Percentiles rank a stretch among this genome's conserved stretches.
phyloP scores from a whole-genome alignment of 805 yeast species.

The Saturnispora zaruensis region DNA sequence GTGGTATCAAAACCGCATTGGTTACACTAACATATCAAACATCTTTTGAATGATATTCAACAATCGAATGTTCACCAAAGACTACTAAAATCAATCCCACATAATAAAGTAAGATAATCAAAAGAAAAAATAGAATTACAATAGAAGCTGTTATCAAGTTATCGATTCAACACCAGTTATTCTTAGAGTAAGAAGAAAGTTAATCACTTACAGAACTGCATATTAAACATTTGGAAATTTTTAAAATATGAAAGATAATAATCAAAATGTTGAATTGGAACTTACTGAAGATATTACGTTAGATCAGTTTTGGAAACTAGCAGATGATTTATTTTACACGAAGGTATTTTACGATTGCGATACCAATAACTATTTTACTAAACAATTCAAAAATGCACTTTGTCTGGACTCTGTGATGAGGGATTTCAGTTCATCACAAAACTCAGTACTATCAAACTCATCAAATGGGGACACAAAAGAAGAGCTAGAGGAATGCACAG shows the following conservation, averaged over 20 bases:
- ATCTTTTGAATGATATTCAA: not conserved
- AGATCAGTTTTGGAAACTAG: constrained; percentile 27
- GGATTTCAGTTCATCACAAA: constrained; percentile 5
- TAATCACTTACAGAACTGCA: no score
- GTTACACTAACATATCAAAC: not conserved
- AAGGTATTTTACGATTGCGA: constrained; percentile 22
- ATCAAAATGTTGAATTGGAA: constrained; percentile 1
- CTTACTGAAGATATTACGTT: constrained; percentile 17
- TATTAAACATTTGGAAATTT: no score
- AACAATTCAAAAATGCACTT: constrained; percentile 10
- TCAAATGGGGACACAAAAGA: constrained; percentile 5
- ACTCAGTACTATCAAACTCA: not conserved
- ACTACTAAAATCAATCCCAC: not conserved
- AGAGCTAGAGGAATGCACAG: constrained; percentile 18
- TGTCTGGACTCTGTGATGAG: not conserved
- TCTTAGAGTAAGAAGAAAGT: no score
- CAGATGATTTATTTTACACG: constrained; percentile 25
- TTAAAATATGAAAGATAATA: not conserved
- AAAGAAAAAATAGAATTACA: no score
- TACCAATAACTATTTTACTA: constrained; percentile 19
- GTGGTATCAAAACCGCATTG: not conserved
- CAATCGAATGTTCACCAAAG: not conserved
- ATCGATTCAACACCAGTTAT: not conserved
- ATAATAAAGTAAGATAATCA: not conserved
- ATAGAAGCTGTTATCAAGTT: not conserved